A percentile compares a stretch with the other conserved stretches of the same genome.
phyloP scores from a whole-genome alignment of 306 rosid species.

The Citrullus mucosospermus region DNA sequence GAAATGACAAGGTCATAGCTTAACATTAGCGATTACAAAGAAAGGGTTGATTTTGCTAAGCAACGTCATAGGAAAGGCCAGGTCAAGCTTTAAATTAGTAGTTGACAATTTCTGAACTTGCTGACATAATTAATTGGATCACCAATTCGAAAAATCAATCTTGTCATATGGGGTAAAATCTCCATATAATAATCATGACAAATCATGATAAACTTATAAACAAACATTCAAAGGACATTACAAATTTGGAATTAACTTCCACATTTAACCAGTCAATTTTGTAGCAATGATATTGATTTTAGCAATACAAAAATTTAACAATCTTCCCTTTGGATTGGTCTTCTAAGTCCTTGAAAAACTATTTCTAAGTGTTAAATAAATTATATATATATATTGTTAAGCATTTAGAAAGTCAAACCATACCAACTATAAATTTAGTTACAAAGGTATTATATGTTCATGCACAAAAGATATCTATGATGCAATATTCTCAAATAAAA shows the following conservation, averaged over 20 bases:
- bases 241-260: background rate
- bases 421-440: too few species aligned
- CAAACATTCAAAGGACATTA: background rate
- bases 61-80: background rate
- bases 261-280: background rate
- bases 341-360: too few species aligned
- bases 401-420: too few species aligned
- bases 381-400: too few species aligned
- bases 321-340: too few species aligned
- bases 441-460: too few species aligned
- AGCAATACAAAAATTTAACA: background rate
- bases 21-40: background rate
- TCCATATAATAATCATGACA: background rate
- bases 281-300: background rate
- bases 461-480: too few species aligned
- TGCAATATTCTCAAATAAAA: too few species aligned
- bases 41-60: background rate
- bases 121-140: background rate
- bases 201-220: background rate
- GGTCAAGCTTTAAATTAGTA: background rate
- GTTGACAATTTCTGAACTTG: background rate
- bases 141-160: background rate
- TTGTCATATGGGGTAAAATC: background rate
- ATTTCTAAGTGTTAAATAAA: too few species aligned
- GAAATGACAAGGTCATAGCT: background rate